Evolutionary conservation across 2,329 filamentous ascomycete genomes (phyloP).

Genomic region (Phialocephala sp.): DNA sequence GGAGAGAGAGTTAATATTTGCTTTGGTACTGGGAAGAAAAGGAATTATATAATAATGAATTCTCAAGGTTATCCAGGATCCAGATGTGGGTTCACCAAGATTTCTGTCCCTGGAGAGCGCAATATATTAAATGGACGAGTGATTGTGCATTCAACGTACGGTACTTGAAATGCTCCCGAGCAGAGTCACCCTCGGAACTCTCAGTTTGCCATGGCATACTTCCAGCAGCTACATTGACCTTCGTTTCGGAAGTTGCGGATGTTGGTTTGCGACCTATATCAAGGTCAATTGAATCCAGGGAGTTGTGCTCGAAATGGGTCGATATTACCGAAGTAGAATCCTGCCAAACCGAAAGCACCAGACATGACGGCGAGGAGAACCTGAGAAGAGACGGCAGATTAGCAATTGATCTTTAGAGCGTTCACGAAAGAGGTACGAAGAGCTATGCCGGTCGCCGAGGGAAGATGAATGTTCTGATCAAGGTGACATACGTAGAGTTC

Average conservation of each 20-base stretch:
- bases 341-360: conserved; percentile 83
- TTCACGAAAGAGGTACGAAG: neutral
- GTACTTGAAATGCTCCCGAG: conserved; percentile 63
- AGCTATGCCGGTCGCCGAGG: neutral
- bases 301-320: conserved; percentile 15
- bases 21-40: neutral
- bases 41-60: neutral
- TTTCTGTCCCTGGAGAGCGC: neutral
- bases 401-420: conserved; percentile 2
- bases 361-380: conserved; percentile 92
- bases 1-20: conserved; percentile 2
- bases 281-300: conserved; percentile 33
- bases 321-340: conserved; percentile 80
- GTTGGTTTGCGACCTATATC: conserved; percentile 80
- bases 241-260: conserved; percentile 78
- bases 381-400: conserved; percentile 52
- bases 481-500: conserved; percentile 70
- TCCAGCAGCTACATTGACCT: conserved; percentile 74
- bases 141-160: conserved; percentile 25
- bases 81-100: neutral
- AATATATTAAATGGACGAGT: neutral
- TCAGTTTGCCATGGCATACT: conserved; percentile 92
- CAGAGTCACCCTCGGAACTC: conserved; percentile 65
- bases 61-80: neutral
- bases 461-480: neutral